A percentile compares a stretch with the other conserved stretches of the same genome.
Conservation (phyloP, 177 flowering plant genomes). For the Vitis hybrid region DNA sequence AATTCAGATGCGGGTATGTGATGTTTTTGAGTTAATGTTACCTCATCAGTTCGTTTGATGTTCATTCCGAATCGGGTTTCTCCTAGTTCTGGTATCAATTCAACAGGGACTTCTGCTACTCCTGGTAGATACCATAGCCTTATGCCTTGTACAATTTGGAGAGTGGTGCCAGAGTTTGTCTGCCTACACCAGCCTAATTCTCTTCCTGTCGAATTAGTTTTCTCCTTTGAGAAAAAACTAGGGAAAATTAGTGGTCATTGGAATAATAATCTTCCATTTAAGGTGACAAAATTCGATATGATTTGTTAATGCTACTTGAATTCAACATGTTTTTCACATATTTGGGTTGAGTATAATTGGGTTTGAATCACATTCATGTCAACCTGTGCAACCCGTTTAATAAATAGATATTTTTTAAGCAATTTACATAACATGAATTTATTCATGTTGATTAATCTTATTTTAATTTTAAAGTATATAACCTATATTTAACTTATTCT, state of each 20-base stretch:
- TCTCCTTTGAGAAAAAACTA: slow-evolving; percentile 21
- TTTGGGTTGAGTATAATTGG: too few species aligned
- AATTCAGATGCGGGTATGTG: background rate
- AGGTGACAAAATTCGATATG: too few species aligned
- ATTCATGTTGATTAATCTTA: too few species aligned
- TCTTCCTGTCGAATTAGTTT: slow-evolving; percentile 9
- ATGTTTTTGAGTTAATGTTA: slow-evolving; percentile 6
- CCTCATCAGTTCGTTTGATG: slow-evolving; percentile 58
- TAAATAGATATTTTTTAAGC: too few species aligned
- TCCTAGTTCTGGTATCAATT: slow-evolving; percentile 35
- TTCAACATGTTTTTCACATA: too few species aligned
- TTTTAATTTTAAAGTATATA: too few species aligned
- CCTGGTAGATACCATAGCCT: slow-evolving; percentile 65
- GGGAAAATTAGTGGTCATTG: background rate
- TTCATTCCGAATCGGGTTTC: slow-evolving; percentile 57
- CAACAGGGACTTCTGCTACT: slow-evolving; percentile 33
- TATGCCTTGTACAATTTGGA: slow-evolving; percentile 34
- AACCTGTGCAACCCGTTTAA: too few species aligned
- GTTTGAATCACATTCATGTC: too few species aligned
- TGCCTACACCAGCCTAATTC: slow-evolving; percentile 25
- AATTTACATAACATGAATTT: too few species aligned
- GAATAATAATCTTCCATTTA: background rate
- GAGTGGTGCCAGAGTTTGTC: slow-evolving; percentile 14
- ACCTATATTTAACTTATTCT: too few species aligned
- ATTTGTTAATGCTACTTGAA: too few species aligned